Conservation (phyloP, 768 basidiomycete species). For the Kwoniella dejecticola region DNA sequence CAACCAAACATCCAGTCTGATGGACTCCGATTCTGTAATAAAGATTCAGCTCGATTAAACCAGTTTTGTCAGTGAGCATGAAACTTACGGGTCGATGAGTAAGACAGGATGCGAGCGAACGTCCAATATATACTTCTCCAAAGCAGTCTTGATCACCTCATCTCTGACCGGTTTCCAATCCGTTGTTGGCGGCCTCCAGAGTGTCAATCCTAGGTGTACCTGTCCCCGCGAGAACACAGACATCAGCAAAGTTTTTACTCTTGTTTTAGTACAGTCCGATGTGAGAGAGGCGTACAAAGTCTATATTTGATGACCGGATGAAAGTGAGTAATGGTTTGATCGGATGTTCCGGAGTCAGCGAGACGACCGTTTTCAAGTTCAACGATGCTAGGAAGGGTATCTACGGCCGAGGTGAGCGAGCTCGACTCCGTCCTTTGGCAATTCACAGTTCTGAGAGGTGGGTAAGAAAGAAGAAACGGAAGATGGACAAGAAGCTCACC, state of each 20-base stretch:
- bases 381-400: conserved; percentile 45
- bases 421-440: no score
- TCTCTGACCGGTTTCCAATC: conserved; percentile 53
- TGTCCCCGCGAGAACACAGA: conserved; percentile 11
- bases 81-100: conserved; percentile 49
- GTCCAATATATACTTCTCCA: conserved; percentile 47
- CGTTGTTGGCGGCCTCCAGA: conserved; percentile 36
- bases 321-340: conserved; percentile 42
- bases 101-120: conserved; percentile 38
- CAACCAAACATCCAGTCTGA: conserved; percentile 50
- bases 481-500: no score
- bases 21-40: conserved; percentile 48
- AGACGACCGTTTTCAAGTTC: conserved; percentile 45
- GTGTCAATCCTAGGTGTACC: conserved; percentile 47
- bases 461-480: no score
- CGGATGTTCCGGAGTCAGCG: conserved; percentile 51
- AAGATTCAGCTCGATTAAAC: not conserved
- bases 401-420: conserved; percentile 15
- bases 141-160: conserved; percentile 46
- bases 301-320: conserved; percentile 27
- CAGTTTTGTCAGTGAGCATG: not conserved
- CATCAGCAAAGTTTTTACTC: not conserved
- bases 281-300: conserved; percentile 49
- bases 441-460: no score
- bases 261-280: not conserved